Evolutionary conservation across 192 early-diverging fungal genomes (phyloP).

Genomic region (Coemansia reversa): DNA sequence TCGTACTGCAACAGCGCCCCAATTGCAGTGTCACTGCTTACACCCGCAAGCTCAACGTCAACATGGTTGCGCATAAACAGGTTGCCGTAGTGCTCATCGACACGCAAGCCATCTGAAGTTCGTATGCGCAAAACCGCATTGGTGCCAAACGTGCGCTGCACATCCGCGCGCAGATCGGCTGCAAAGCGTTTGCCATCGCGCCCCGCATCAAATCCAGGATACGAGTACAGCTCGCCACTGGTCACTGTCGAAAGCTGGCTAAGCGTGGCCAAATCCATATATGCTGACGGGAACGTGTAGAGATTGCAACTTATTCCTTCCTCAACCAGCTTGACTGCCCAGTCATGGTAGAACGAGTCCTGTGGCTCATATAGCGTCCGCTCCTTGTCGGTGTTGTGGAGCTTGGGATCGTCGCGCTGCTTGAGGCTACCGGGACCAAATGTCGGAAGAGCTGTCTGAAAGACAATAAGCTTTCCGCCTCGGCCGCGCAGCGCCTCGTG

Average conservation of each 20-base stretch:
- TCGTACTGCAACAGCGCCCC: constrained; percentile 84
- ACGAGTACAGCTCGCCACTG: constrained; percentile 82
- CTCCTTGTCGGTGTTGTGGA: constrained; percentile 92
- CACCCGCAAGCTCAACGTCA: constrained; percentile 89
- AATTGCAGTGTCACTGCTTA: constrained; percentile 82
- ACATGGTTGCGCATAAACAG: constrained; percentile 89
- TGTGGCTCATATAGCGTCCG: constrained; percentile 81
- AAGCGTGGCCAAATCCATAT: constrained; percentile 86
- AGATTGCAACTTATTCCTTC: constrained; percentile 83
- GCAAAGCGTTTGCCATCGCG: constrained; percentile 72
- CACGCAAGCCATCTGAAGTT: constrained; percentile 83
- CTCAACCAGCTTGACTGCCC: constrained; percentile 79
- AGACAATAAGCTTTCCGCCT: constrained; percentile 89
- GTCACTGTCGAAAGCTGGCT: constrained; percentile 78
- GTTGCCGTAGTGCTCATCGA: constrained; percentile 90
- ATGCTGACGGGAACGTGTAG: constrained; percentile 86
- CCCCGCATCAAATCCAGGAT: constrained; percentile 75
- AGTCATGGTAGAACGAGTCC: constrained; percentile 80
- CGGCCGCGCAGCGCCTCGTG: constrained; percentile 68
- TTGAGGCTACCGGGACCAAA: constrained; percentile 87
- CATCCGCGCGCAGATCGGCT: constrained; percentile 69
- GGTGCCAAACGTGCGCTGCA: constrained; percentile 79
- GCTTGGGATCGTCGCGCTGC: constrained; percentile 84
- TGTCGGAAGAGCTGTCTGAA: constrained; percentile 84
- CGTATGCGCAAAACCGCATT: constrained; percentile 87